These are phyloP conservation scores for Capsicum baccatum DNA, from an alignment of 257 asterid genomes.

Conservation along the genomic window DNA sequence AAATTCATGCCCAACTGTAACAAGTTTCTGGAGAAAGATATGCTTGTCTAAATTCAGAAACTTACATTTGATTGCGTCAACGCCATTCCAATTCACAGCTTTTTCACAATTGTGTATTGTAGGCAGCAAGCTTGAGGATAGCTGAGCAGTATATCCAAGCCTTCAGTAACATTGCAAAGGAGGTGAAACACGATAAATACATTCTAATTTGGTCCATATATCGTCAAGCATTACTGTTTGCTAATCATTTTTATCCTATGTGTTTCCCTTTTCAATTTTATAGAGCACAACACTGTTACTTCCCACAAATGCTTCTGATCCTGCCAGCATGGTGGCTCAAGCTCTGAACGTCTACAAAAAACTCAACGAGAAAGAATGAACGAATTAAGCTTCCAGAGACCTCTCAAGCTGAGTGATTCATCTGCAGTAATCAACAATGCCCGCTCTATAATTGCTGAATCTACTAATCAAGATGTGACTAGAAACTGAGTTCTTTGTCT, in stretches of 20 bases:
- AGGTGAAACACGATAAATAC: slow-evolving; percentile 50
- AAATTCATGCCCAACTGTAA: background rate
- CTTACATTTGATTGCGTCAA: background rate
- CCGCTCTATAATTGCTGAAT: slow-evolving; percentile 24
- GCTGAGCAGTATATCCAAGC: slow-evolving; percentile 94
- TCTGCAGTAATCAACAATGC: slow-evolving; percentile 31
- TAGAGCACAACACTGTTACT: slow-evolving; percentile 82
- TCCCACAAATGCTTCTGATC: slow-evolving; percentile 67
- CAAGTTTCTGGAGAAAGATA: background rate
- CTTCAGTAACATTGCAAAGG: slow-evolving; percentile 74
- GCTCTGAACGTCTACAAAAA: slow-evolving; percentile 61
- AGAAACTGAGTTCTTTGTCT: background rate
- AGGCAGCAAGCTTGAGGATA: slow-evolving; percentile 91
- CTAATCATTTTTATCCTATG: background rate
- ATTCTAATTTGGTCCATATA: background rate
- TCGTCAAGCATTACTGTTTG: background rate
- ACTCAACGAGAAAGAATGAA: slow-evolving; percentile 45
- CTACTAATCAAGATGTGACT: background rate
- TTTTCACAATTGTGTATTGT: slow-evolving; percentile 31
- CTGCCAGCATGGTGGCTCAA: slow-evolving; percentile 76
- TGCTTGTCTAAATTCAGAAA: background rate
- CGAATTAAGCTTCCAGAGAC: slow-evolving; percentile 24
- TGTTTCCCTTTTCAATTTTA: slow-evolving; percentile 4
- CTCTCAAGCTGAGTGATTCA: slow-evolving; percentile 28
- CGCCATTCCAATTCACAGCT: background rate